phyloP scores from a whole-genome alignment of 2,329 filamentous ascomycete genomes.

The Botrytis deweyae region DNA sequence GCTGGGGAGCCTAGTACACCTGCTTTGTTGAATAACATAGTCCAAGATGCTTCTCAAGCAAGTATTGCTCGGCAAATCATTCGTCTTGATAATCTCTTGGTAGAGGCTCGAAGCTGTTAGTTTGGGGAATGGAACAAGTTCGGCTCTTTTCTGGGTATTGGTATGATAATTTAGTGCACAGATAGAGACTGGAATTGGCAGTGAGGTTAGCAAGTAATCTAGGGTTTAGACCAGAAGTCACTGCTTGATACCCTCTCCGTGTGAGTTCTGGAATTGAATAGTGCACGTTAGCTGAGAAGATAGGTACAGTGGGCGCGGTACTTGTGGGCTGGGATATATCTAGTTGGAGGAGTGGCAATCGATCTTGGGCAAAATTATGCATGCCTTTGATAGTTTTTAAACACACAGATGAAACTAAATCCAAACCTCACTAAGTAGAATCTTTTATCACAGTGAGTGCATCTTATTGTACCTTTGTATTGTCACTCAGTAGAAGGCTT shows the following conservation, averaged over 20 bases:
- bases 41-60: not conserved
- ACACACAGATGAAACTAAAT: not conserved
- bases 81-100: not conserved
- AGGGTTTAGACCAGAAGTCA: not conserved
- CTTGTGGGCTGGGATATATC: too few species aligned
- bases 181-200: not conserved
- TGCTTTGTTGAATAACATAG: not conserved
- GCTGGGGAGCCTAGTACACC: too few species aligned
- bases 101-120: accelerated
- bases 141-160: too few species aligned
- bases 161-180: not conserved
- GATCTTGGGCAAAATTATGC: too few species aligned
- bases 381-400: not conserved
- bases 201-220: not conserved
- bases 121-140: accelerated
- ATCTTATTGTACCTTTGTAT: not conserved
- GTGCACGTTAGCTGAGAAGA: too few species aligned
- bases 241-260: not conserved
- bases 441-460: not conserved
- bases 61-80: not conserved
- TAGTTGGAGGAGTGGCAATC: too few species aligned
- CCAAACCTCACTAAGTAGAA: not conserved
- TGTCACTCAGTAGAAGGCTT: not conserved
- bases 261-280: not conserved
- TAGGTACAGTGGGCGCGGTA: too few species aligned